phyloP scores from a whole-genome alignment of 768 basidiomycete species.

The Epithele typhae region DNA sequence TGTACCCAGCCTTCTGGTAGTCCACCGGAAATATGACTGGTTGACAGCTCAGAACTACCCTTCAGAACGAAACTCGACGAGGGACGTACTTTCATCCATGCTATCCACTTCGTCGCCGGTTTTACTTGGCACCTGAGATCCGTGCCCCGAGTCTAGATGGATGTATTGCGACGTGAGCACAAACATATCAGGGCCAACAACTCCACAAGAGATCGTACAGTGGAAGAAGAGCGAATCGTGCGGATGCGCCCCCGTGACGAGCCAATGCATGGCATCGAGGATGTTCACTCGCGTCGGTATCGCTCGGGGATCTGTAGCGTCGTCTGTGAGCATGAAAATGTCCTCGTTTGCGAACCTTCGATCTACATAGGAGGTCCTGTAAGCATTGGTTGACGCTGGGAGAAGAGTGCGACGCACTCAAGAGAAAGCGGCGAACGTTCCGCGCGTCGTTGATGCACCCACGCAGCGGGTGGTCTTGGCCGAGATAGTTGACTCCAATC shows the following conservation, averaged over 20 bases:
- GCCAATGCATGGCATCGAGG: conserved; percentile 84
- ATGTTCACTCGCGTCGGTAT: conserved; percentile 82
- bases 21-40: conserved; percentile 86
- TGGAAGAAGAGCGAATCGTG: conserved; percentile 92
- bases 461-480: conserved; percentile 56
- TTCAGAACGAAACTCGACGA: neutral
- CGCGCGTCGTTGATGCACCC: conserved; percentile 93
- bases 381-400: no score
- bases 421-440: conserved; percentile 75
- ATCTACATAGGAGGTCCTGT: conserved; percentile 1
- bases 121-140: conserved; percentile 53
- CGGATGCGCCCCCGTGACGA: conserved; percentile 73
- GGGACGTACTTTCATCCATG: conserved; percentile 81
- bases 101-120: conserved; percentile 87
- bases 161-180: neutral
- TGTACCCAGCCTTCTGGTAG: conserved; percentile 60
- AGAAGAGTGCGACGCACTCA: conserved; percentile 38
- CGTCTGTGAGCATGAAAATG: conserved; percentile 84
- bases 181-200: neutral
- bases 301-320: conserved; percentile 54
- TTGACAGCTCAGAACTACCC: no score
- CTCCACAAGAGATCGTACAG: conserved; percentile 47
- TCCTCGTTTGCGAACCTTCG: conserved; percentile 44
- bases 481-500: conserved; percentile 89
- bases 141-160: conserved; percentile 79